Base-by-base conservation (phyloP, 2,329 filamentous ascomycete genomes). In the Claviceps sp. region DNA sequence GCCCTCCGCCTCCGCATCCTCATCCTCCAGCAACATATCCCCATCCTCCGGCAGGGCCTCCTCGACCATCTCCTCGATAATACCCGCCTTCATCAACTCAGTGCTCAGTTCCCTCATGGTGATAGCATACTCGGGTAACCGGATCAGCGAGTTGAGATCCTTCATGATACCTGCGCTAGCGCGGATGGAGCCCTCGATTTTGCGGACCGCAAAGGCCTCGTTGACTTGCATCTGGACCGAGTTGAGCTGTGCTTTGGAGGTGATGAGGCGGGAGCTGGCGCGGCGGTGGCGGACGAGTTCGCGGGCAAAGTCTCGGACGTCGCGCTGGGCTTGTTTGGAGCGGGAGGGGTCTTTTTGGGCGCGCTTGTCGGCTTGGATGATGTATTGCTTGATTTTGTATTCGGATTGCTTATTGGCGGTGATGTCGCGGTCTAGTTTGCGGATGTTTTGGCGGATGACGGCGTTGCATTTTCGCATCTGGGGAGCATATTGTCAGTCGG, bases 191-290 rank as follows among this genome's bases (percentile, higher is more conserved):
- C 90, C 91, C 70, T 97, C 90, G 57, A 98, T 97, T 75, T 95
- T 95, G 60, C 89, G 84, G 61, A 97, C 84, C 1, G 89, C 87
- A 68, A 97, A 97, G 1, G 93, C 90, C 72, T 97, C 91, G 63
- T 90, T 89, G 63, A 98, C 91, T 70, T 97, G 93, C 89, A 97
- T 95, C 69, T 91, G 85, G 44, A 98, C 91, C 59, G 85, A 91
- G 65, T 84, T 83, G 47, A 98, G 79, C 70, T 97, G 93, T 2
- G 93, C 93, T 66, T 94, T 94, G 61, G 84, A 85, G 0, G 91
- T 97, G 17, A 85, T 76, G 41, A 97, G 77, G 4, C 93, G 82
- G 34, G 76, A 71, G 17, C 77, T 78, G 56, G 89, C 83, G 65
- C 85, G 87, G 57, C 93, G 86, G 54, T 88, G 80, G 50, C 87